Base-by-base conservation (phyloP, 441 rosid genomes). In the Pelargonium australe region DNA sequence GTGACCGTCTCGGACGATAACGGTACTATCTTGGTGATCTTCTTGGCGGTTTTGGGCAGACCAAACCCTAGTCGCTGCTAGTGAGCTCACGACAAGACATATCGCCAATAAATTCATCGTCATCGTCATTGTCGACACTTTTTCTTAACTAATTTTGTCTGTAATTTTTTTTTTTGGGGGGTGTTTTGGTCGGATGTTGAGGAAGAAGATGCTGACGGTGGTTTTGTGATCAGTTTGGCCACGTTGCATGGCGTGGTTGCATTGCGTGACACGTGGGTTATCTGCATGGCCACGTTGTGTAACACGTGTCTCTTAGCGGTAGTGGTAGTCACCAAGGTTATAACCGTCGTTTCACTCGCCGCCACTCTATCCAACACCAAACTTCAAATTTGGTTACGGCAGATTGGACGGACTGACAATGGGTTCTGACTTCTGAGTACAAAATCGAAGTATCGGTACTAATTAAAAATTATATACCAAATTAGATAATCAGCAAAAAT, bases 1-100 rank as follows among this genome's bases (percentile, higher is more conserved):
- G 68, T 67, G 74, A 3, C 78, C 78, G 25, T 51, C 78, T 31
- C 71, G 71, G 45, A 70, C 37, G 43, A 75, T 70, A 9, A 70
- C 78, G 51, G 51, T 45, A 45, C 51, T 45, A n/a, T 45, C 51
- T 13, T 45, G 51, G 2, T 45, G 68, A 55, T 63, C 31, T 2
- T 53, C 7, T 53, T 53, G 16, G 13, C 13, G n/a, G 16, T 53
- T 53, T 53, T 53, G 60, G 16, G 60, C 34, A 53, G n/a, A 11
- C 60, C 13, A 53, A n/a, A 12, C 60, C 60, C 7, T n/a, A 7
- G 65, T 37, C 25, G 65, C 25, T 17, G 63, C 65, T 4, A 62
- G 10, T 12, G n/a, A 62, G n/a, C 5, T 62, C n/a, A 11, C 40
- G 10, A 62, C 8, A 9, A 62, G n/a, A 23, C 34, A 19, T 14